Conservation (phyloP, 371 early-diverging fungal genomes). For the Entomophthora muscae region DNA sequence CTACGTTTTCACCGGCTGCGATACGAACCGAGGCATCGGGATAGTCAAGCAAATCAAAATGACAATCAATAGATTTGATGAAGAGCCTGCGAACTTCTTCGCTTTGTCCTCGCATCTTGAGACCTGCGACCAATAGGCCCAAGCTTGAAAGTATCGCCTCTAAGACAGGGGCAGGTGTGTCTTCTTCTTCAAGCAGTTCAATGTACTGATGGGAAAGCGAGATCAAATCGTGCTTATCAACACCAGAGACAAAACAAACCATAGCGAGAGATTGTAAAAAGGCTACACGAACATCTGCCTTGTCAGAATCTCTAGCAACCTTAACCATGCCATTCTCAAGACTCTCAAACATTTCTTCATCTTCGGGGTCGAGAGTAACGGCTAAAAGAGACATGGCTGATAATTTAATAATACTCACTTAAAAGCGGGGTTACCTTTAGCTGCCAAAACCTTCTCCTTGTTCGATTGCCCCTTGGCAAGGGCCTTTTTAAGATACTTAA, state of each 20-base stretch:
- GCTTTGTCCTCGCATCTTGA: neutral
- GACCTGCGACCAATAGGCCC: neutral
- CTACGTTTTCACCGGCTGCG: conserved; percentile 6
- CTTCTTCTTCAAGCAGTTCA: conserved; percentile 7
- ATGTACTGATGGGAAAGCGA: conserved; percentile 3
- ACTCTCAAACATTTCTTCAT: conserved; percentile 8
- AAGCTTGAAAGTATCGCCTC: neutral
- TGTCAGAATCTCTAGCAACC: conserved; percentile 6
- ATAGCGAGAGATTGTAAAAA: neutral
- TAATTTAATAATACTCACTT: neutral
- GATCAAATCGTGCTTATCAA: conserved; percentile 4
- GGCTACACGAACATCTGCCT: neutral
- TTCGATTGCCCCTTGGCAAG: conserved; percentile 4
- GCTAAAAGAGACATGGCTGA: conserved; percentile 1
- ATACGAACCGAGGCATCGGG: conserved; percentile 3
- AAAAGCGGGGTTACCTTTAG: neutral
- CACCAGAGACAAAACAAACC: conserved; percentile 2
- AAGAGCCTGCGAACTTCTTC: conserved; percentile 3
- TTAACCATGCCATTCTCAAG: conserved; percentile 7
- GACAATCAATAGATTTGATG: neutral
- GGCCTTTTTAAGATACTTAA: neutral
- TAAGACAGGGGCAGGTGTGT: neutral
- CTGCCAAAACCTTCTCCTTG: conserved; percentile 4
- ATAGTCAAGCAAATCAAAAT: conserved; percentile 7
- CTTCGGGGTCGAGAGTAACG: conserved; percentile 6